Evolutionary conservation across 1,284 basidiomycete genomes (phyloP), one percentile per base, ranked within the genome.

Genomic region (Xerocomus tenax): DNA sequence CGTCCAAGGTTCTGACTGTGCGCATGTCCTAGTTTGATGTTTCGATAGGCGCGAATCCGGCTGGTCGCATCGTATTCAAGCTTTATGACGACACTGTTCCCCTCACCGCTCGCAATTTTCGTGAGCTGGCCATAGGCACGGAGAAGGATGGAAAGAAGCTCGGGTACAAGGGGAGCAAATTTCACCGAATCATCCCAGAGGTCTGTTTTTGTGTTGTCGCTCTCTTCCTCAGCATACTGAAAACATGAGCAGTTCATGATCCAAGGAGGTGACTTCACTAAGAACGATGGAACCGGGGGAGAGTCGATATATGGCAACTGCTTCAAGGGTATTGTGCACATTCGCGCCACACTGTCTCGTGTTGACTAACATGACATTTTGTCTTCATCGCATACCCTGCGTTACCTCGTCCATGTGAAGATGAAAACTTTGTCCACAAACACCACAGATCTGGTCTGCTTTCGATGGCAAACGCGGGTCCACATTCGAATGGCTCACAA

Each of bases 291-390:
- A 15, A 93, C 92, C 0, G 95, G 95, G 39, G 91, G 90, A 30
- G 82, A 84, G 63, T 90, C 84, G 15, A 96, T 98, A 63, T 98
- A 95, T 57, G 95, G 94, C 15, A 76, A 81, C 54, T 85, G 82
- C 59, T 91, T 87, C 60, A 54, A 67, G 30, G 86, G 85, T 87
- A 51, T 23, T 75, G 70, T 5, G 8, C 13, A 18, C 29, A 2
- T 26, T 4, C 28, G 16, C 12, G 3, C 29, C 29, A 16, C 28
- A 16, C n/a, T 15, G 8, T 25, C 23, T 26, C 5, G 7, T 13
- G 12, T 16, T 7, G 5, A 35, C 40, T 55, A 7, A 46, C 19
- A 8, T 5, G 1, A 29, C 16, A 0, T 23, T 51, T 10, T 34
- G n/a, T 34, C 32, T 34, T 34, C 32, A 4, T 34, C 32, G 16